Conservation (phyloP, 305 asterid genomes). For the Euphrasia arctica region DNA sequence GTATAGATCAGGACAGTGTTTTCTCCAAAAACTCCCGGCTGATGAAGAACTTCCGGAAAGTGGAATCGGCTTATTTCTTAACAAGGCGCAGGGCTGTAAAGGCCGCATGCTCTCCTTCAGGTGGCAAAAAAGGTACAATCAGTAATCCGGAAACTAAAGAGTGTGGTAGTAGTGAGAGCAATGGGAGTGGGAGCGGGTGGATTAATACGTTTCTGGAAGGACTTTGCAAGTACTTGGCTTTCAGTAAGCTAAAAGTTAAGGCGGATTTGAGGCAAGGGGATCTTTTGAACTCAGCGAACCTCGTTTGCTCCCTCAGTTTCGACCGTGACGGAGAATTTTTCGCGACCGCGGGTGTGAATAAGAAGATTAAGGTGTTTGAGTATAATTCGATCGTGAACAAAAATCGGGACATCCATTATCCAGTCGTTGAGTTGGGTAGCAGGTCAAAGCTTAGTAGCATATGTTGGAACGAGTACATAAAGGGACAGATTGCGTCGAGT, state of each 20-base stretch:
- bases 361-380: constrained; percentile 94
- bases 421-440: constrained; percentile 92
- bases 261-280: constrained; percentile 97
- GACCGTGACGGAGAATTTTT: constrained; percentile 98
- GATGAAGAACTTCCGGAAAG: constrained; percentile 72
- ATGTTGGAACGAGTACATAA: constrained; percentile 94
- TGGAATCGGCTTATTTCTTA: constrained; percentile 81
- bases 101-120: constrained; percentile 36
- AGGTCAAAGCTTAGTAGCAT: constrained; percentile 92
- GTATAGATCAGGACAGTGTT: constrained; percentile 37
- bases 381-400: constrained; percentile 66
- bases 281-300: constrained; percentile 86
- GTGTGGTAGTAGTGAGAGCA: constrained; percentile 35
- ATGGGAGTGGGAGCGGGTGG: constrained; percentile 57
- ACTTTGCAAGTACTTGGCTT: constrained; percentile 74
- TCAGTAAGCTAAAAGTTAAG: constrained; percentile 74
- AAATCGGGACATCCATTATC: constrained; percentile 90
- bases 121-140: constrained; percentile 59
- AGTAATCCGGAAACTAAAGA: constrained; percentile 65
- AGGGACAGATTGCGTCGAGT: constrained; percentile 96
- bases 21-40: constrained; percentile 60
- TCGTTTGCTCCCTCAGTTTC: constrained; percentile 91
- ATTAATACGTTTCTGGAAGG: constrained; percentile 80
- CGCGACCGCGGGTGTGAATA: constrained; percentile 96
- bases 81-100: constrained; percentile 54